phyloP scores from a whole-genome alignment of 106 monocot species.

The Dioscorea alata region DNA sequence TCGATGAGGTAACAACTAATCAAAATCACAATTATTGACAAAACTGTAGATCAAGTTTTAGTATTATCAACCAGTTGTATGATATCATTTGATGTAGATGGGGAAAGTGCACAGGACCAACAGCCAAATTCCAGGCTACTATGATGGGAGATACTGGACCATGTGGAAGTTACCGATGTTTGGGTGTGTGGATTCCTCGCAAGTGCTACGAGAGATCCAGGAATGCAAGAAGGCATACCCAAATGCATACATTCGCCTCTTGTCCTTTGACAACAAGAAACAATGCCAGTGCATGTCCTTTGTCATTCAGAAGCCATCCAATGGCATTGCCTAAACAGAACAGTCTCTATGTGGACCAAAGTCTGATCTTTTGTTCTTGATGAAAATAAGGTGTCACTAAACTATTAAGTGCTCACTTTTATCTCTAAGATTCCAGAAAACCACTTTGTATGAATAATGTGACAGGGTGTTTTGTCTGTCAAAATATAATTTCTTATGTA shows the following conservation, averaged over 20 bases:
- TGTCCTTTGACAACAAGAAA: constrained; percentile 55
- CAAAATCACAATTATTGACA: neutral
- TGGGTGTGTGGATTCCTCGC: constrained; percentile 57
- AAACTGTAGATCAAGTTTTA: no score
- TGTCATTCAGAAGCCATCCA: constrained; percentile 61
- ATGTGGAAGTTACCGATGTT: constrained; percentile 93
- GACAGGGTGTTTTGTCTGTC: neutral
- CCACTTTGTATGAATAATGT: neutral
- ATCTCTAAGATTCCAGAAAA: no score
- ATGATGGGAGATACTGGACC: constrained; percentile 86
- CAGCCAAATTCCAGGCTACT: constrained; percentile 76
- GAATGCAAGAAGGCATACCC: constrained; percentile 75
- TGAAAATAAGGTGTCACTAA: neutral
- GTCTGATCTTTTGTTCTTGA: neutral
- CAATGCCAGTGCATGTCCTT: constrained; percentile 85
- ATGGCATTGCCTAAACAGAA: neutral
- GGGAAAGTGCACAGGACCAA: constrained; percentile 52
- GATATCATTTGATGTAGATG: constrained; percentile 27
- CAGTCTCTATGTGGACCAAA: no score
- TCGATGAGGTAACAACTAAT: constrained; percentile 51
- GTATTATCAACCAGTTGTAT: no score
- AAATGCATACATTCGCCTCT: constrained; percentile 61
- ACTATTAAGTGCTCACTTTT: neutral
- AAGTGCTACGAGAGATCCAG: constrained; percentile 48
- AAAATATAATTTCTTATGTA: neutral